Evolutionary conservation across 805 yeast genomes (phyloP).

Genomic region (Nakazawaea wickerhamii): DNA sequence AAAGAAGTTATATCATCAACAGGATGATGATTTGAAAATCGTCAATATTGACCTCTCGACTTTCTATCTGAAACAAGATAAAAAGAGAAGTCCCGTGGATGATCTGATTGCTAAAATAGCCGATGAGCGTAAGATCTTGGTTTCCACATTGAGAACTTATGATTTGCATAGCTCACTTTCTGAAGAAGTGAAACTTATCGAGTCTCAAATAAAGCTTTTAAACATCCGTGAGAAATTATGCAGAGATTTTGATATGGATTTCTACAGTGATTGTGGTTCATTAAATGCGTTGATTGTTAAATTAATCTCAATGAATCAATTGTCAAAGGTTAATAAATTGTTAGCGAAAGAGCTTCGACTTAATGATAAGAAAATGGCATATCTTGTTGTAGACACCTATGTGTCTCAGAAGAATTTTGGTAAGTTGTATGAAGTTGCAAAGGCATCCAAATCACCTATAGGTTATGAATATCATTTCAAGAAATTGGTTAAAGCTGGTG

Average conservation of each 20-base stretch:
- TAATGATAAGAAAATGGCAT: conserved; percentile 51
- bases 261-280: conserved; percentile 32
- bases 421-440: conserved; percentile 48
- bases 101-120: conserved; percentile 18
- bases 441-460: conserved; percentile 55
- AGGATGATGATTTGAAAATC: conserved; percentile 47
- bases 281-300: conserved; percentile 42
- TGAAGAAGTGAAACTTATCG: conserved; percentile 34
- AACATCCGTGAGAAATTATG: conserved; percentile 41
- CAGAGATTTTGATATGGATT: conserved; percentile 33
- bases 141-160: conserved; percentile 24
- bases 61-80: not conserved
- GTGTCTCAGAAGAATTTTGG: conserved; percentile 47
- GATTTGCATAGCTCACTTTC: conserved; percentile 25
- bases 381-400: conserved; percentile 44
- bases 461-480: conserved; percentile 63
- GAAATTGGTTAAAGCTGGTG: conserved; percentile 48
- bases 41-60: conserved; percentile 34
- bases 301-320: conserved; percentile 44
- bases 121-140: conserved; percentile 20
- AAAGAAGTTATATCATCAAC: conserved; percentile 57
- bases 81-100: conserved; percentile 14
- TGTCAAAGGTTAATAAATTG: conserved; percentile 37
- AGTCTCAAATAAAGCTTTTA: conserved; percentile 38
- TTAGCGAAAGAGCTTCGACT: conserved; percentile 50